Evolutionary conservation across 352 stramenopile species (phyloP).

Genomic region (Aphanomyces euteiches): DNA sequence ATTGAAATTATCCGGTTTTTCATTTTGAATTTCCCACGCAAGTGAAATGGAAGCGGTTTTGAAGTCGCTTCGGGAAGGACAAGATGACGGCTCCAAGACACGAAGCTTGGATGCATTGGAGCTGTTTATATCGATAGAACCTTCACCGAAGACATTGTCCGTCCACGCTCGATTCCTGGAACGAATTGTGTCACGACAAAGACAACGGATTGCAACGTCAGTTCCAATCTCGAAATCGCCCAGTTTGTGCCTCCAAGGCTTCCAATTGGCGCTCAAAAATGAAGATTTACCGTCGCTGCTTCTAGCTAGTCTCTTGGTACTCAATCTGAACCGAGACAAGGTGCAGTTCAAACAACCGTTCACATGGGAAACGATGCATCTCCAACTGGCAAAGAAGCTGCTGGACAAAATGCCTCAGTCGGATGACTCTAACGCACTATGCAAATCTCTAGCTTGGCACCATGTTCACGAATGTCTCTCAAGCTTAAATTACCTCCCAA

Average conservation of each 20-base stretch:
- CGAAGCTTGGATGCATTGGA: constrained; percentile 19
- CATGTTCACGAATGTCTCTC: constrained; percentile 14
- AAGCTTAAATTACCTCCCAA: background rate
- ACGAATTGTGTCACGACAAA: background rate
- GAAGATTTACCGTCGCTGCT: constrained; percentile 21
- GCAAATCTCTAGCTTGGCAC: constrained; percentile 6
- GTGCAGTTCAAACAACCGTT: constrained; percentile 27
- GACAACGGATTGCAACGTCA: background rate
- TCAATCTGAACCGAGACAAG: constrained; percentile 30
- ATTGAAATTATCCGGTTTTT: constrained; percentile 8
- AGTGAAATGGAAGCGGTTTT: constrained; percentile 23
- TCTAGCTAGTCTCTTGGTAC: constrained; percentile 26
- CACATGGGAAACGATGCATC: constrained; percentile 30
- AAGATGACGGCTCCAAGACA: constrained; percentile 12
- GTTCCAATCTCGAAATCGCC: constrained; percentile 25
- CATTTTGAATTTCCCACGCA: constrained; percentile 21
- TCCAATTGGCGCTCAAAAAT: constrained; percentile 24
- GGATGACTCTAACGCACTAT: constrained; percentile 3
- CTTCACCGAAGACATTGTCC: constrained; percentile 21
- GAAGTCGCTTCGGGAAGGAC: constrained; percentile 14
- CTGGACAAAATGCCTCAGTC: constrained; percentile 5
- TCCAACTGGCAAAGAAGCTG: constrained; percentile 28
- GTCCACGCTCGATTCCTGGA: constrained; percentile 16
- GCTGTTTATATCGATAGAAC: constrained; percentile 16
- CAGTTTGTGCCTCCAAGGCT: constrained; percentile 29